phyloP scores from a whole-genome alignment of 2,329 filamentous ascomycete genomes.

The Bretziella fagacearum region DNA sequence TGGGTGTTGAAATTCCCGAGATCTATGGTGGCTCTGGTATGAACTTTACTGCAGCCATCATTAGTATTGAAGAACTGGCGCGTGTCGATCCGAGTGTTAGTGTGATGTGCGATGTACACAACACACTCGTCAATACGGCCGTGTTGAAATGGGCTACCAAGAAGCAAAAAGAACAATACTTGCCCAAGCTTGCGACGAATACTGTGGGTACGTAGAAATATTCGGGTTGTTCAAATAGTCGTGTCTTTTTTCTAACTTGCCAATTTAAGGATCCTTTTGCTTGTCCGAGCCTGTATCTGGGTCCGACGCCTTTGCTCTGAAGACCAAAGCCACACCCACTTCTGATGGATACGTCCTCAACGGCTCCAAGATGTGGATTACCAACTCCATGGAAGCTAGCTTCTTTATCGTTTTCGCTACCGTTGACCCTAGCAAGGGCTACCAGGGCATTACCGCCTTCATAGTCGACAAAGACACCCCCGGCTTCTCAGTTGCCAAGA shows the following conservation, averaged over 20 bases:
- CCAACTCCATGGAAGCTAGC: slow-evolving; percentile 81
- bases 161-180: slow-evolving; percentile 64
- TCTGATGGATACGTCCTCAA: slow-evolving; percentile 70
- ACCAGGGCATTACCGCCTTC: slow-evolving; percentile 95
- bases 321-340: slow-evolving; percentile 77
- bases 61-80: slow-evolving; percentile 92
- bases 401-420: slow-evolving; percentile 99
- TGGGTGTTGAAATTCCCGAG: slow-evolving; percentile 95
- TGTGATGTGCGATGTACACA: slow-evolving; percentile 93
- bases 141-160: slow-evolving; percentile 70
- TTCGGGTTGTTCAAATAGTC: neutral
- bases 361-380: slow-evolving; percentile 99
- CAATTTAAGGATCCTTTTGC: slow-evolving; percentile 54
- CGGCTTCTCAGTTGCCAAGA: slow-evolving; percentile 93
- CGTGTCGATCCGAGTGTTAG: slow-evolving; percentile 87
- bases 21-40: slow-evolving; percentile 93
- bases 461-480: slow-evolving; percentile 77
- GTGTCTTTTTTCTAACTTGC: neutral
- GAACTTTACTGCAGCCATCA: slow-evolving; percentile 95
- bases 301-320: slow-evolving; percentile 87
- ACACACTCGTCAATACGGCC: slow-evolving; percentile 91
- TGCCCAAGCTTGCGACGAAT: slow-evolving; percentile 77
- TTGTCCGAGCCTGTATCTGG: slow-evolving; percentile 84
- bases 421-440: slow-evolving; percentile 76
- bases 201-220: slow-evolving; percentile 42